These are phyloP conservation scores for Alternaria brassicicola DNA, from an alignment of 2,329 filamentous ascomycete species.

Conservation along the genomic window DNA sequence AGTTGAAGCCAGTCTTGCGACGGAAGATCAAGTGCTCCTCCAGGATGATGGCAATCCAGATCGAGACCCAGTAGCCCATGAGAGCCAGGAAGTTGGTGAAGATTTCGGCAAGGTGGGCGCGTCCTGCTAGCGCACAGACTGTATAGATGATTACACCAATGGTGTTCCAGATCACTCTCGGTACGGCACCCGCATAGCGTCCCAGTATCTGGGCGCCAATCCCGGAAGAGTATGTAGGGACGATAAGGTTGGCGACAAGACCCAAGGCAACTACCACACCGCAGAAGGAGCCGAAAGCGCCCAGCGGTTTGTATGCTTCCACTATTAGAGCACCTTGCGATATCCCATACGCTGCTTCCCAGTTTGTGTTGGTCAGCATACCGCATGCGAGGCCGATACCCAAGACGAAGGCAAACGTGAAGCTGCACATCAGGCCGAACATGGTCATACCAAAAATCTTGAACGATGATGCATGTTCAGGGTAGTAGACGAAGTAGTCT, in stretches of 20 bases:
- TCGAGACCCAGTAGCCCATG: slow-evolving; percentile 73
- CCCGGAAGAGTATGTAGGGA: slow-evolving; percentile 66
- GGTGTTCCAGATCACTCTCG: slow-evolving; percentile 69
- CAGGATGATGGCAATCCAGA: slow-evolving; percentile 67
- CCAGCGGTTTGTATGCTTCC: slow-evolving; percentile 64
- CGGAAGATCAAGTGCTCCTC: slow-evolving; percentile 69
- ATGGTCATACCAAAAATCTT: slow-evolving; percentile 65
- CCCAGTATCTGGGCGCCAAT: slow-evolving; percentile 73
- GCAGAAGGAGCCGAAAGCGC: slow-evolving; percentile 70
- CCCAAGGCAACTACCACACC: slow-evolving; percentile 68
- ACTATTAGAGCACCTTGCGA: slow-evolving; percentile 70
- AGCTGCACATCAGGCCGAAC: slow-evolving; percentile 62
- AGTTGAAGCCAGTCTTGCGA: slow-evolving; percentile 60
- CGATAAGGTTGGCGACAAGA: slow-evolving; percentile 69
- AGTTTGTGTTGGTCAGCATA: slow-evolving; percentile 58
- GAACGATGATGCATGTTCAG: slow-evolving; percentile 57
- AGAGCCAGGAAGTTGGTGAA: slow-evolving; percentile 73
- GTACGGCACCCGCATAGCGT: slow-evolving; percentile 62
- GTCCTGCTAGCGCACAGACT: slow-evolving; percentile 68
- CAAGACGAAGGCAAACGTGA: slow-evolving; percentile 65
- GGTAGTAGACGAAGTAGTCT: slow-evolving; percentile 72
- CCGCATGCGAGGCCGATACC: slow-evolving; percentile 69
- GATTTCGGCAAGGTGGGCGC: slow-evolving; percentile 65
- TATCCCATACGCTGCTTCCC: slow-evolving; percentile 61
- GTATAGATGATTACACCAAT: slow-evolving; percentile 67